phyloP scores from a whole-genome alignment of 768 basidiomycete species.

The Boletus reticulatus region DNA sequence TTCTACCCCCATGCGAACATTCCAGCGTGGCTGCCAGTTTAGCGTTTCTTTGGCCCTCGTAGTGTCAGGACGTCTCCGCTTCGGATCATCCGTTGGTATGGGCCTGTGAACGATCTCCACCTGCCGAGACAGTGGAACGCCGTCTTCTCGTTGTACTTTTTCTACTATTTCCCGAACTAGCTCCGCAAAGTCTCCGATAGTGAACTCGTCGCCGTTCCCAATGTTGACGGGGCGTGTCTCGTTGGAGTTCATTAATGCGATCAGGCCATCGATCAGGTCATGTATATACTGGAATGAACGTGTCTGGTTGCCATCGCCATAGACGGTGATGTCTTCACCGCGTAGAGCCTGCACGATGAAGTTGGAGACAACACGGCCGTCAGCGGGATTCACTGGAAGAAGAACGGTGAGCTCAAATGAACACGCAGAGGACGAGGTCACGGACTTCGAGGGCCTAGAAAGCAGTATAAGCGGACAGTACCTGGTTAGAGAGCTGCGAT shows the following conservation, averaged over 20 bases:
- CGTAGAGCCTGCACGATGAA: constrained; percentile 97
- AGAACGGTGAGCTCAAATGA: constrained; percentile 22
- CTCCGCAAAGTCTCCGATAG: constrained; percentile 91
- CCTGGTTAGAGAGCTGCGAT: background rate
- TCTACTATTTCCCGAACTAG: constrained; percentile 90
- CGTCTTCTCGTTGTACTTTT: constrained; percentile 87
- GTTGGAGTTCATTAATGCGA: constrained; percentile 91
- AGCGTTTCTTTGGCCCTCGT: constrained; percentile 82
- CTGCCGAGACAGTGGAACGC: constrained; percentile 45
- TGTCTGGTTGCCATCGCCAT: constrained; percentile 91
- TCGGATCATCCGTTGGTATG: constrained; percentile 92
- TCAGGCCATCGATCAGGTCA: constrained; percentile 92
- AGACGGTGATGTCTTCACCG: constrained; percentile 96
- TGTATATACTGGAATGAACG: constrained; percentile 98
- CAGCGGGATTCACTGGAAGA: constrained; percentile 83
- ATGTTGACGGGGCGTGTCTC: constrained; percentile 96
- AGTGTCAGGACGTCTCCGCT: constrained; percentile 91
- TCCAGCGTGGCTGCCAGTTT: constrained; percentile 92
- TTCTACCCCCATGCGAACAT: constrained; percentile 88
- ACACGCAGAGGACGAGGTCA: constrained; percentile 32
- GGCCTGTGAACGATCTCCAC: constrained; percentile 74
- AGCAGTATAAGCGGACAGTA: background rate
- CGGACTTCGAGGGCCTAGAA: constrained; percentile 62
- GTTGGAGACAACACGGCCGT: constrained; percentile 98
- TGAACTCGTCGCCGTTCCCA: constrained; percentile 94